These are phyloP conservation scores for Tricholoma sp. DNA, from an alignment of 768 basidiomycete genomes.

Conservation along the genomic window DNA sequence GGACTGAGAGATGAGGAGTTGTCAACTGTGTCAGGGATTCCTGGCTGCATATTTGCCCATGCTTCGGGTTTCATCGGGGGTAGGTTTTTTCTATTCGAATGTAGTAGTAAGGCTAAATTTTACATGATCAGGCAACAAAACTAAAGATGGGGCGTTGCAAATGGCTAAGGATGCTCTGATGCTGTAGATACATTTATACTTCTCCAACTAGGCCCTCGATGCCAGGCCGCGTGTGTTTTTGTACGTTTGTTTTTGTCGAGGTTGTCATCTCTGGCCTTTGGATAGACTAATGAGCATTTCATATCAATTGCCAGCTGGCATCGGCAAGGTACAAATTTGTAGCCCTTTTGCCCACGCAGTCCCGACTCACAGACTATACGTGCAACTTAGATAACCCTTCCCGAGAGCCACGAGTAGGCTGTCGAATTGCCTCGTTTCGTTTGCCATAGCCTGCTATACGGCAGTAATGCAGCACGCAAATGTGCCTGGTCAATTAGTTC, in stretches of 20 bases:
- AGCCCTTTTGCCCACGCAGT: background rate
- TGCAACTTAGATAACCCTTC: background rate
- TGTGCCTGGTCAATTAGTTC: background rate
- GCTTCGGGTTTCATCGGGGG: constrained; percentile 97
- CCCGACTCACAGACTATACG: background rate
- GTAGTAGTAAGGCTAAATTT: background rate
- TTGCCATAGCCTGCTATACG: background rate
- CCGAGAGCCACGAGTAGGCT: background rate
- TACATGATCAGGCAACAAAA: constrained; percentile 65
- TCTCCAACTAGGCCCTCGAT: background rate
- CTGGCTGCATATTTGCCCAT: constrained; percentile 88
- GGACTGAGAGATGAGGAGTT: constrained; percentile 85
- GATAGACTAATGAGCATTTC: background rate
- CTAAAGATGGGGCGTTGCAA: constrained; percentile 79
- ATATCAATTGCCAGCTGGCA: background rate
- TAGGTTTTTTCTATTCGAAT: constrained; percentile 23
- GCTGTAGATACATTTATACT: constrained; percentile 19
- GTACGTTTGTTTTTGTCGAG: background rate
- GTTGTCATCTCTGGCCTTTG: background rate
- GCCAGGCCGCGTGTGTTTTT: background rate
- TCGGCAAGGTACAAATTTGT: background rate
- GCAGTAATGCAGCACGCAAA: background rate
- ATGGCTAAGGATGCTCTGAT: constrained; percentile 69
- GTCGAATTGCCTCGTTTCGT: background rate
- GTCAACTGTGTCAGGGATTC: constrained; percentile 66